Percentiles rank a stretch among this genome's conserved stretches.
These are phyloP conservation scores for Candida sakaeoensis DNA, from an alignment of 805 yeast genomes.

Conservation along the genomic window DNA sequence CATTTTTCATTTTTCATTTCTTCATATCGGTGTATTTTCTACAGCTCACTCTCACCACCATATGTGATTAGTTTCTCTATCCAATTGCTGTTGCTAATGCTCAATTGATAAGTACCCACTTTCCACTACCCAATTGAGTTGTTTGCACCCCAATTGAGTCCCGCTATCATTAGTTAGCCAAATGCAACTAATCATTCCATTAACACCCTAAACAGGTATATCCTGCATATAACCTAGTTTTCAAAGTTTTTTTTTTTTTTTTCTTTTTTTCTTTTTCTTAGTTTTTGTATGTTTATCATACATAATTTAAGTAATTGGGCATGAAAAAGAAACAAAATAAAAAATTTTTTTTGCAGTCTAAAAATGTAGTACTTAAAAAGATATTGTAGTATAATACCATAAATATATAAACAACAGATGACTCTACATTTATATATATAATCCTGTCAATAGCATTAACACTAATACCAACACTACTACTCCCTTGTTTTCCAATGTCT, in stretches of 20 bases:
- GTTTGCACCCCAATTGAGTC: neutral
- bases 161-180: too few species aligned
- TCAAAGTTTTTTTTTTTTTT: too few species aligned
- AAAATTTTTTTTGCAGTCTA: conserved; percentile 5
- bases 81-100: neutral
- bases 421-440: too few species aligned
- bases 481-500: too few species aligned
- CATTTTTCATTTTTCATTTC: neutral
- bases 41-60: neutral
- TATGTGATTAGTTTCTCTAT: neutral
- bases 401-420: conserved; percentile 3
- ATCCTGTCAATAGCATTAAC: too few species aligned
- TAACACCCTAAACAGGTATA: neutral
- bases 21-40: neutral
- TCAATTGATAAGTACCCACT: neutral
- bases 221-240: neutral
- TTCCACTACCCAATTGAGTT: neutral
- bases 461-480: too few species aligned
- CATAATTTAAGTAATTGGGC: neutral
- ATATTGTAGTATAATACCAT: neutral
- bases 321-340: neutral
- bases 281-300: too few species aligned
- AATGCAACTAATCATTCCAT: neutral
- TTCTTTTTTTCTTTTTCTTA: too few species aligned
- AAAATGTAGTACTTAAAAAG: neutral